phyloP scores from a whole-genome alignment of 139 green algal species.

The Chlamydomonas sp. region DNA sequence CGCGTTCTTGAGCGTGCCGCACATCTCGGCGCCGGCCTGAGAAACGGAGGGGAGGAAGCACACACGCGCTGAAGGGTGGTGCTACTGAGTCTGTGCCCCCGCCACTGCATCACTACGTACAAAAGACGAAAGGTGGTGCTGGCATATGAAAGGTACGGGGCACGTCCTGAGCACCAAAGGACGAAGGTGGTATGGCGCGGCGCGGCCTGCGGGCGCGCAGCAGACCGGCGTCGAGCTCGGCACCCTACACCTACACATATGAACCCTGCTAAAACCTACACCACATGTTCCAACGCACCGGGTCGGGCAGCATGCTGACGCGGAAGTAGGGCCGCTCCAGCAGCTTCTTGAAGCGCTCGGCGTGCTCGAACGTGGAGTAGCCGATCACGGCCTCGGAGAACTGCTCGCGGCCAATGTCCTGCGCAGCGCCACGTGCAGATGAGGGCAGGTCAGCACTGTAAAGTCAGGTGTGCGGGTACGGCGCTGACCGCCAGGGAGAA shows the following conservation, averaged over 20 bases:
- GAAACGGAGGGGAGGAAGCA: too few species aligned
- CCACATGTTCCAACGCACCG: conserved; percentile 31
- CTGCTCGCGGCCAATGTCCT: conserved; percentile 62
- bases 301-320: conserved; percentile 65
- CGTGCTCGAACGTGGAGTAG: conserved; percentile 65
- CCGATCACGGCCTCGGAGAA: conserved; percentile 79
- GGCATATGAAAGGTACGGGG: too few species aligned
- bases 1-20: conserved; percentile 86
- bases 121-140: background rate
- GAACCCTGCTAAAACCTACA: background rate
- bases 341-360: conserved; percentile 64
- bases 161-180: too few species aligned
- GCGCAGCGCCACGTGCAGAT: background rate
- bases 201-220: too few species aligned
- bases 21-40: conserved; percentile 73
- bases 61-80: background rate
- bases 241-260: too few species aligned
- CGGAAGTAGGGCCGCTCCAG: conserved; percentile 74
- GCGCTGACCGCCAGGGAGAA: too few species aligned
- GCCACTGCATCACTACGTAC: too few species aligned
- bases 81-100: background rate
- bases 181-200: too few species aligned
- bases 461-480: background rate
- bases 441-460: background rate
- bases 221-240: too few species aligned